Base-by-base conservation (phyloP, 2,329 filamentous ascomycete species). In the Lojkania enalia region DNA sequence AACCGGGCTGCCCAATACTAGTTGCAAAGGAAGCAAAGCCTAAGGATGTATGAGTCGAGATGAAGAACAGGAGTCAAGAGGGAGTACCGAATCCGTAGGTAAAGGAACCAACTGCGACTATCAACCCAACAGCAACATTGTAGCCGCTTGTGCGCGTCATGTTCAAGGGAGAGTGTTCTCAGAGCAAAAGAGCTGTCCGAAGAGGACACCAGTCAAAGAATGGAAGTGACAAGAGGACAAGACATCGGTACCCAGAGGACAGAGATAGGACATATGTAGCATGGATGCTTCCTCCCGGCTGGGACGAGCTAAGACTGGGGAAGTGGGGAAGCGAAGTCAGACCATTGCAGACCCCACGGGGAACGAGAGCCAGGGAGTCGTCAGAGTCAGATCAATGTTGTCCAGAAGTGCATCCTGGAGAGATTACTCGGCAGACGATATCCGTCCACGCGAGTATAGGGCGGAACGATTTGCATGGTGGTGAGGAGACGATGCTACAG, bases 21-120 rank as follows among this genome's bases (percentile, higher is more conserved):
- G 50, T 61, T n/a, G 55, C 52, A 30, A 59, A 60, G 4, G 55
- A 52, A 7, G 57, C 55, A 21, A 61, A 61, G 12, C 57, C 57
- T 57, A 20, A 12, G 21, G 2, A 23, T 12, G 2, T 18, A n/a
- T 46, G 25, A 51, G 43, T 12, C 4, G 25, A 32, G 16, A n/a
- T 16, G 35, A 19, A 25, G 9, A 29, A 33, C n/a, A n/a, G 18
- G 12, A 14, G 20, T 12, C n/a, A 18, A 14, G n/a, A 3, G 20
- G 14, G 21, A 12, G 15, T 54, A 59, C 57, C 55, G 27, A 60
- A 58, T 14, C 57, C 57, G 42, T 61, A 61, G 2, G 56, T 61
- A 30, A 61, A 59, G 44, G 48, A 54, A 3, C 58, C 54, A 7
- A 58, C 44, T 0, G 58, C 58, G 4, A 59, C 59, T 6, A 58